Evolutionary conservation across 495 filamentous ascomycete species (phyloP).

Genomic region (Trichoderma asperelloides): DNA sequence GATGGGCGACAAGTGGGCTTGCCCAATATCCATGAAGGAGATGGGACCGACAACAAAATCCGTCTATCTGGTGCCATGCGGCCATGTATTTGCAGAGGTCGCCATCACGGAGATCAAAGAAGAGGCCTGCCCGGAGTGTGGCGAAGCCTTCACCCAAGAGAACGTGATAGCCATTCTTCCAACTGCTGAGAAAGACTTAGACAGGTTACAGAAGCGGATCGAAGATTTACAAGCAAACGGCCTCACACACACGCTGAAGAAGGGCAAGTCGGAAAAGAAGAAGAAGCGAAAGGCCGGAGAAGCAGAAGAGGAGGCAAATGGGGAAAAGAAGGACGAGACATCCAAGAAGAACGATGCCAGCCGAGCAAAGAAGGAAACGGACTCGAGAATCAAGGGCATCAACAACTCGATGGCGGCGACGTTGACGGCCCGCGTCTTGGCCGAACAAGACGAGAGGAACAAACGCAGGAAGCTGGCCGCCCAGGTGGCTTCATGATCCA

Average conservation of each 20-base stretch:
- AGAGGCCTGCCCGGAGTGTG: conserved; percentile 54
- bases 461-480: conserved; percentile 64
- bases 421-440: conserved; percentile 73
- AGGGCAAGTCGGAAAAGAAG: conserved; percentile 69
- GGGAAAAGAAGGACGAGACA: conserved; percentile 15
- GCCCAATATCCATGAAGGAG: conserved; percentile 80
- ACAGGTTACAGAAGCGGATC: conserved; percentile 53
- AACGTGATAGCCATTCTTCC: conserved; percentile 81
- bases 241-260: conserved; percentile 84
- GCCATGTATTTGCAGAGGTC: conserved; percentile 84
- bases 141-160: conserved; percentile 60
- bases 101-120: conserved; percentile 67
- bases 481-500: background rate
- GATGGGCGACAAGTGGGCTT: conserved; percentile 56
- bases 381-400: conserved; percentile 45
- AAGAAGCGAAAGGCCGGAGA: conserved; percentile 44
- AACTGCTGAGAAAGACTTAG: conserved; percentile 58
- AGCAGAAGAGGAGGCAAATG: conserved; percentile 22
- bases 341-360: conserved; percentile 16
- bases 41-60: conserved; percentile 70
- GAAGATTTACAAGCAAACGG: conserved; percentile 58
- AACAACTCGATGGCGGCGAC: conserved; percentile 80
- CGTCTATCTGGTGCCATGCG: conserved; percentile 90
- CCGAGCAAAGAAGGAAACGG: conserved; percentile 19
- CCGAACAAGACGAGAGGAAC: conserved; percentile 73